Evolutionary conservation across 768 basidiomycete species (phyloP), one percentile per base, ranked within the genome.

Genomic region (Leccinum fibrillosum): DNA sequence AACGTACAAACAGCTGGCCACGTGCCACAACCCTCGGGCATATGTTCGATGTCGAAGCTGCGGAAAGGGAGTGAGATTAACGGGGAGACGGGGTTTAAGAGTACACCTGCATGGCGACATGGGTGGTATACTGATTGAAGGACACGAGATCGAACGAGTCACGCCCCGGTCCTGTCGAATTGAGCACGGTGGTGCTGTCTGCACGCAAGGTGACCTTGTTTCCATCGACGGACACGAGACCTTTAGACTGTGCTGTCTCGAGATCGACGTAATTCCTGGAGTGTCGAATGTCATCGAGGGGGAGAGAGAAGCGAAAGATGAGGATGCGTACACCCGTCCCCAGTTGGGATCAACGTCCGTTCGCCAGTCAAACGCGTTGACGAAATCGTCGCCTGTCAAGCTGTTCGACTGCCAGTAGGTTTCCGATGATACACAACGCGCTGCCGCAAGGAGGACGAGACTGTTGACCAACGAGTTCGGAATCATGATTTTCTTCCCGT

Each of bases 181-280:
- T 60, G 11, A 78, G 69, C 2, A 47, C 55, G 0, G 73, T 74
- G 8, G 67, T 75, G n/a, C 63, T 56, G 49, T 77, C 76, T 2
- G 74, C 67, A 30, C 76, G 69, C 17, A 77, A 52, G 3, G 68
- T 72, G 17, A 77, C 71, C 19, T 62, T 58, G 62, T 82, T 74
- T 28, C 76, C 77, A 11, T 76, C 76, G 2, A 84, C 76, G 59
- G 76, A 86, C 0, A 86, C 86, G 15, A 90, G 70, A 62, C 88
- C 86, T 60, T 80, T 69, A 21, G 74, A 72, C n/a, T 74, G 64
- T 3, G 88, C 86, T 0, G 84, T 85, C 1, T 66, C 65, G 52
- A 78, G 72, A 58, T 74, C 66, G 52, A 83, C 69, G 52, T 82
- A 82, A 62, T 76, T 77, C 48, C 76, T 80, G 10, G 48, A 21